A percentile compares a stretch with the other conserved stretches of the same genome.
Conservation (phyloP, 176 grass and related monocot species). For the Tuctoria greenei region DNA sequence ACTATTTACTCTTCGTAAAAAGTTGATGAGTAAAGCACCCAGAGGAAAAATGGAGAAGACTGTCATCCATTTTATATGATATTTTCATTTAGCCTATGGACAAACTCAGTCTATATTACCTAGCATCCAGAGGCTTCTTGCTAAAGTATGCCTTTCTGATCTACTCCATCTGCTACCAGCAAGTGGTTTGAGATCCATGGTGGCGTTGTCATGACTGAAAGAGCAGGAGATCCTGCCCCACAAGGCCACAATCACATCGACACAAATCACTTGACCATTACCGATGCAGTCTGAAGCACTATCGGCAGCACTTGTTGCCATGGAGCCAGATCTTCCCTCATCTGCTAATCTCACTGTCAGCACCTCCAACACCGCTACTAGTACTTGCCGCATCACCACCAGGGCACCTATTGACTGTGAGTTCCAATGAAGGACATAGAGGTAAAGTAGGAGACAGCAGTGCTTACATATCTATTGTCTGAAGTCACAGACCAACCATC, state of each 20-base stretch:
- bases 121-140: neutral
- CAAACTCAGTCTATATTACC: neutral
- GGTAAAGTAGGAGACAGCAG: neutral
- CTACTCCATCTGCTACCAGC: neutral
- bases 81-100: constrained; percentile 12
- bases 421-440: neutral
- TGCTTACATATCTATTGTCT: neutral
- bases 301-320: neutral
- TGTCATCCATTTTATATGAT: neutral
- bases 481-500: neutral
- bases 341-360: neutral
- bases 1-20: constrained; percentile 9
- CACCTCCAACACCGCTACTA: neutral
- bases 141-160: neutral
- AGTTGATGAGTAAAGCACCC: constrained; percentile 1
- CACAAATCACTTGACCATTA: neutral
- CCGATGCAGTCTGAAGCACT: neutral
- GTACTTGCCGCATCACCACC: neutral
- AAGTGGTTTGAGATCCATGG: neutral
- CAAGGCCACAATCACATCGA: neutral
- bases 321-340: neutral
- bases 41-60: neutral
- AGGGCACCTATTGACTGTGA: neutral
- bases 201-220: neutral
- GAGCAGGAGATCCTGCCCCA: neutral